phyloP scores from a whole-genome alignment of 441 rosid genomes.

The Adansonia gregorii region DNA sequence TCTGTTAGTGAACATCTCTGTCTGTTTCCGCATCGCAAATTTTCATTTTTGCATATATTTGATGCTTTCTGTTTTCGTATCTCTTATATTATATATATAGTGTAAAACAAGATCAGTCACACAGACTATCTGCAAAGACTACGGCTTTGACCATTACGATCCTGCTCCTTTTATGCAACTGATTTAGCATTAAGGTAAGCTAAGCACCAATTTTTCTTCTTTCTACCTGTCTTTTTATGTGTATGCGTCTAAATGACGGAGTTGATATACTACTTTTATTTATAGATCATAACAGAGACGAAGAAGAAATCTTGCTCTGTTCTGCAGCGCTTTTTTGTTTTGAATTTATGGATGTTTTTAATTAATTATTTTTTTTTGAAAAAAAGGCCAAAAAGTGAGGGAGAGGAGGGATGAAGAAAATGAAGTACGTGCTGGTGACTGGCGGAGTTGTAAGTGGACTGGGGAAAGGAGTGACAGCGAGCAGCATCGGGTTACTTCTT shows the following conservation, averaged over 20 bases:
- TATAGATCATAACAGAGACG: background rate
- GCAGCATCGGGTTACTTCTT: conserved; percentile 86
- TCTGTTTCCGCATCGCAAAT: background rate
- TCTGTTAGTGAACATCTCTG: background rate
- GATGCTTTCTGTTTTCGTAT: conserved; percentile 30
- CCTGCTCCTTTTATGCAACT: background rate
- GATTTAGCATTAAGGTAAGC: background rate
- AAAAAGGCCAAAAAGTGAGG: conserved; percentile 13
- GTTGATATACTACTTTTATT: background rate
- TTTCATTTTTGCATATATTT: conserved; percentile 18
- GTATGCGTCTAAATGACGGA: background rate
- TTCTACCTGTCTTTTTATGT: background rate
- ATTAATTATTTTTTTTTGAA: background rate
- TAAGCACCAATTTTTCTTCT: background rate
- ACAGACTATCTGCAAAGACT: background rate
- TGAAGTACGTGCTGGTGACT: conserved; percentile 95
- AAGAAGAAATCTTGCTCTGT: background rate
- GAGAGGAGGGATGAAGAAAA: conserved; percentile 38
- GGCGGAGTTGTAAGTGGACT: conserved; percentile 93
- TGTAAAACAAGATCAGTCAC: background rate
- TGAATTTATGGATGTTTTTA: background rate
- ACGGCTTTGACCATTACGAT: conserved; percentile 6
- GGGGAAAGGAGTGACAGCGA: conserved; percentile 93
- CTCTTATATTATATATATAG: background rate
- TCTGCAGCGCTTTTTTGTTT: background rate